Evolutionary conservation across 2,329 filamentous ascomycete species (phyloP).

Genomic region (Ceratocystis ficicola): DNA sequence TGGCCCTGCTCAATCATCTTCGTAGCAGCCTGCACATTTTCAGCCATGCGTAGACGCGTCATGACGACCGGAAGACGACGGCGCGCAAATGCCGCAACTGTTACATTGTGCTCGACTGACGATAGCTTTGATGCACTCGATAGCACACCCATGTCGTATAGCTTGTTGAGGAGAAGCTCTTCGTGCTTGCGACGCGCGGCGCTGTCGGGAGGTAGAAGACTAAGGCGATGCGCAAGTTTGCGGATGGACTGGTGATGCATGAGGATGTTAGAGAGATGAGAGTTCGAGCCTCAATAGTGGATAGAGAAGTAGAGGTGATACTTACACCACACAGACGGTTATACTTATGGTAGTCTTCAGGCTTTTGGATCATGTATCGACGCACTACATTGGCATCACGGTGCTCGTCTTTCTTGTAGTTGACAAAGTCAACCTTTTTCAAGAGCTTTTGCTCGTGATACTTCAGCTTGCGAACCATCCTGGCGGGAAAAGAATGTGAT

Average conservation of each 20-base stretch:
- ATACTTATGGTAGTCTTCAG: constrained; percentile 65
- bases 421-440: constrained; percentile 85
- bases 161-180: constrained; percentile 74
- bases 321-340: constrained; percentile 56
- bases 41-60: constrained; percentile 81
- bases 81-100: constrained; percentile 78
- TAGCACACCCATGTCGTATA: constrained; percentile 84
- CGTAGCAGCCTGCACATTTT: constrained; percentile 71
- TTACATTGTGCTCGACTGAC: constrained; percentile 76
- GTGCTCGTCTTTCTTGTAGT: constrained; percentile 83
- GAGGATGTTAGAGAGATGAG: constrained; percentile 2
- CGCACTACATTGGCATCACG: constrained; percentile 67
- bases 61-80: constrained; percentile 79
- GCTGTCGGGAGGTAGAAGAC: constrained; percentile 68
- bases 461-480: constrained; percentile 91
- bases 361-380: constrained; percentile 83
- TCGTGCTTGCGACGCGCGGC: constrained; percentile 73
- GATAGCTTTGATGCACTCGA: constrained; percentile 64
- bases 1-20: constrained; percentile 92
- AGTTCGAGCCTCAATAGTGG: background rate
- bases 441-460: constrained; percentile 94
- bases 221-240: constrained; percentile 78
- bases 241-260: constrained; percentile 55
- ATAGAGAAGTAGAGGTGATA: constrained; percentile 28
- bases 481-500: constrained; percentile 25